A percentile compares a stretch with the other conserved stretches of the same genome.
These are phyloP conservation scores for Colletotrichum sp. DNA, from an alignment of 2,329 filamentous ascomycete genomes.

Conservation along the genomic window DNA sequence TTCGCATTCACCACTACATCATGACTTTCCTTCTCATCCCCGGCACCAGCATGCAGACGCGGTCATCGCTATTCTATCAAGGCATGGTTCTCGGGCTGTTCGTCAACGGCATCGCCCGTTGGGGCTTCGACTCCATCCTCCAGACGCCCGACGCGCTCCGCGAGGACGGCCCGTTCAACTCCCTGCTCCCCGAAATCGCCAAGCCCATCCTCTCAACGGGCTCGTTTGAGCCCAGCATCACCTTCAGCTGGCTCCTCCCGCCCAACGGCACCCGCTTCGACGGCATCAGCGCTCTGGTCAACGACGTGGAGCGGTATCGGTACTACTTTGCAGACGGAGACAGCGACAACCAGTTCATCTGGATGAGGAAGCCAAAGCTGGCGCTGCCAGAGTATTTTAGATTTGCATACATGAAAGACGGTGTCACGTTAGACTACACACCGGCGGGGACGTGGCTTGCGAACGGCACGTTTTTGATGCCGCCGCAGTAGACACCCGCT, in stretches of 20 bases:
- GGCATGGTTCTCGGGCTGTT: slow-evolving; percentile 90
- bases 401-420: slow-evolving; percentile 16
- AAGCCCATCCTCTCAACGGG: slow-evolving; percentile 47
- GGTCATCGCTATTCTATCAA: slow-evolving; percentile 85
- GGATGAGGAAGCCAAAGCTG: slow-evolving; percentile 4
- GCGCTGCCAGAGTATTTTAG: slow-evolving; percentile 15
- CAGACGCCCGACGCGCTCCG: slow-evolving; percentile 79
- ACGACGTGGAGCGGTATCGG: slow-evolving; percentile 84
- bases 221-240: slow-evolving; percentile 65
- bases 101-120: slow-evolving; percentile 90
- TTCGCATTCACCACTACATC: slow-evolving; percentile 96
- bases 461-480: slow-evolving; percentile 11
- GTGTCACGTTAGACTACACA: slow-evolving; percentile 13
- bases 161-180: slow-evolving; percentile 67
- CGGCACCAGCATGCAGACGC: slow-evolving; percentile 86
- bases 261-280: slow-evolving; percentile 59
- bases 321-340: slow-evolving; percentile 66
- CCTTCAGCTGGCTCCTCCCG: slow-evolving; percentile 57
- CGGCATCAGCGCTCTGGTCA: slow-evolving; percentile 80
- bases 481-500: not conserved
- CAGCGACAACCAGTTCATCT: slow-evolving; percentile 1
- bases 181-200: slow-evolving; percentile 61
- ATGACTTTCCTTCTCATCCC: slow-evolving; percentile 85
- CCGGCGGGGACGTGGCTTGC: slow-evolving; percentile 11
- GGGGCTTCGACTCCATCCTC: slow-evolving; percentile 90